Percentiles rank a stretch among this genome's conserved stretches.
These are phyloP conservation scores for Podospora didyma DNA, from an alignment of 495 filamentous ascomycete species.

Conservation along the genomic window DNA sequence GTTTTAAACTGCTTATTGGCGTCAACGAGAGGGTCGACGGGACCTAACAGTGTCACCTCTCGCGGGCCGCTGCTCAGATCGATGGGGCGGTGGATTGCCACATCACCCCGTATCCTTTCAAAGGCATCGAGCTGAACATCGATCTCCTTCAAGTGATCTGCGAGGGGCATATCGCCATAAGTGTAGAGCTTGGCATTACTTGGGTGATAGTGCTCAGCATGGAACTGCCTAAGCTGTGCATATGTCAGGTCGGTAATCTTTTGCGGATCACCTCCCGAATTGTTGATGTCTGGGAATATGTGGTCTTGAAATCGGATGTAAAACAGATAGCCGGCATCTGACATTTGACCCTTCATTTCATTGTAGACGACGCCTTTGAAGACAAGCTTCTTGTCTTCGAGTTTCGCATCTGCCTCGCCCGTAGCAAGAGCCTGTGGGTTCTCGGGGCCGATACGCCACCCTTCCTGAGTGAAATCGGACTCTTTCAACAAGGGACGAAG, in stretches of 20 bases:
- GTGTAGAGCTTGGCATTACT: conserved; percentile 94
- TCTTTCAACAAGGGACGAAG: conserved; percentile 81
- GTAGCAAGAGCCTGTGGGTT: conserved; percentile 59
- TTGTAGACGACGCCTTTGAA: conserved; percentile 99
- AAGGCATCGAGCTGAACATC: conserved; percentile 68
- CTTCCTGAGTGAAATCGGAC: conserved; percentile 93
- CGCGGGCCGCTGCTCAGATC: conserved; percentile 62
- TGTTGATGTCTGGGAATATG: conserved; percentile 88
- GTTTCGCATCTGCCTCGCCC: conserved; percentile 35
- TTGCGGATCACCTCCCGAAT: conserved; percentile 91
- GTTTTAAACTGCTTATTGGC: conserved; percentile 87
- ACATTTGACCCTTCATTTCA: conserved; percentile 99
- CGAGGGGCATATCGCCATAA: conserved; percentile 88
- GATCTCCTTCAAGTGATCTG: conserved; percentile 73
- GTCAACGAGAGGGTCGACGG: conserved; percentile 83
- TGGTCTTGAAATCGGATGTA: conserved; percentile 93
- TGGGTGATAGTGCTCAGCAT: conserved; percentile 88
- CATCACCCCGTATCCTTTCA: conserved; percentile 61
- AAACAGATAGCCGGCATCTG: conserved; percentile 91
- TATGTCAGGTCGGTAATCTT: conserved; percentile 95
- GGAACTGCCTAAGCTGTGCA: conserved; percentile 78
- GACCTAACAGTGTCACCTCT: conserved; percentile 69
- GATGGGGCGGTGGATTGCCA: conserved; percentile 70
- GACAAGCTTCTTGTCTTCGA: conserved; percentile 59
- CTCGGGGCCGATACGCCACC: conserved; percentile 92